These are phyloP conservation scores for Eucalyptus polybractea DNA, from an alignment of 345 rosid species.

Conservation along the genomic window DNA sequence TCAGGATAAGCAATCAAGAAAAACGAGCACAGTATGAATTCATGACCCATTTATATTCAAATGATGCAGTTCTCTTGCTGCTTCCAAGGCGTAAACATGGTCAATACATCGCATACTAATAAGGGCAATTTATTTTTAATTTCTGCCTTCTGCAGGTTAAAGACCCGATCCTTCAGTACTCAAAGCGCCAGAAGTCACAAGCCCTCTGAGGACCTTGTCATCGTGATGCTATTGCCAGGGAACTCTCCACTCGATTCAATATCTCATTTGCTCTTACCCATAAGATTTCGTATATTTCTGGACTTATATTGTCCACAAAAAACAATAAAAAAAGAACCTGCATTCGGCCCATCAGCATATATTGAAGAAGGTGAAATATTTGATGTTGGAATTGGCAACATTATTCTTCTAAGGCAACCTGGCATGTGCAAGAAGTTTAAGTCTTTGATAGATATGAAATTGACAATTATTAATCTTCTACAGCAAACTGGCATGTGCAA, in stretches of 20 bases:
- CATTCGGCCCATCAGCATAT: background rate
- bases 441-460: background rate
- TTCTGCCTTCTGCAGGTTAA: slow-evolving; percentile 40
- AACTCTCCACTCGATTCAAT: background rate
- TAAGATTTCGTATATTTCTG: background rate
- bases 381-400: background rate
- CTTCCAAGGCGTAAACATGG: background rate
- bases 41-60: background rate
- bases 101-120: background rate
- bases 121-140: background rate
- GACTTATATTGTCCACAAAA: background rate
- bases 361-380: background rate
- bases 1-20: slow-evolving; percentile 55
- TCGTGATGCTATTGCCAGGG: background rate
- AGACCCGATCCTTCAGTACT: slow-evolving; percentile 75
- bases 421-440: background rate
- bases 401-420: background rate
- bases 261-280: background rate
- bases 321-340: background rate
- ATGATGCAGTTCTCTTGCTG: background rate
- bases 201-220: background rate
- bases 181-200: slow-evolving; percentile 76
- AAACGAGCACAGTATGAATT: slow-evolving; percentile 70
- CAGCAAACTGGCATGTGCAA: background rate
- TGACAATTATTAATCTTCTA: background rate